Percentiles rank a stretch among this genome's conserved stretches.
Conservation (phyloP, 2,329 filamentous ascomycete genomes). For the Scedosporium dehoogii region DNA sequence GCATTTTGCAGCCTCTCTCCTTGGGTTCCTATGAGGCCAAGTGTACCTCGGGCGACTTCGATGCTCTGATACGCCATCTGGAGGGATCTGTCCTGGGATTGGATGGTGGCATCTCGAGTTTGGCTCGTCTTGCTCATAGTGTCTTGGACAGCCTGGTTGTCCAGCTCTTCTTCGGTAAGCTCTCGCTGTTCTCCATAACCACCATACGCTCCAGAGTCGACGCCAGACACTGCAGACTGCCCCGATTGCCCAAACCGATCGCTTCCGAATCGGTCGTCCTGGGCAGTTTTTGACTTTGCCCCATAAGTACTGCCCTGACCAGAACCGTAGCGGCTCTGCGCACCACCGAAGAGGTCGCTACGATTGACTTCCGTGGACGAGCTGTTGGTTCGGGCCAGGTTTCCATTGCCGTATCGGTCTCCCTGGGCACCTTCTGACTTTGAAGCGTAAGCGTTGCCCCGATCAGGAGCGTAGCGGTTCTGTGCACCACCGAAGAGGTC, state of each 20-base stretch:
- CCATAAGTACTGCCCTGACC: slow-evolving; percentile 14
- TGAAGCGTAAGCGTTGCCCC: slow-evolving; percentile 4
- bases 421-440: neutral
- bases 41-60: slow-evolving; percentile 4
- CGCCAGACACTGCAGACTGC: neutral
- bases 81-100: slow-evolving; percentile 20
- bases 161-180: slow-evolving; percentile 71
- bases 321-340: slow-evolving; percentile 37
- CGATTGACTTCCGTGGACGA: slow-evolving; percentile 34
- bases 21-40: slow-evolving; percentile 55
- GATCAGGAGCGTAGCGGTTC: slow-evolving; percentile 34
- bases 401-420: neutral
- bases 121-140: slow-evolving; percentile 29
- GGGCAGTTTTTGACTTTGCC: neutral
- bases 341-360: slow-evolving; percentile 53
- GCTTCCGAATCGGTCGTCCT: no score
- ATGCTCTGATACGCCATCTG: slow-evolving; percentile 35
- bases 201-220: slow-evolving; percentile 25
- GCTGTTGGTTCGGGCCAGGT: neutral
- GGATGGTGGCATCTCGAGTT: slow-evolving; percentile 53
- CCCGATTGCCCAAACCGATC: neutral
- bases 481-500: slow-evolving; percentile 52
- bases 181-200: slow-evolving; percentile 62
- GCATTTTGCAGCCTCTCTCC: slow-evolving; percentile 74
- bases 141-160: slow-evolving; percentile 60